Conservation (phyloP, 495 filamentous ascomycete genomes). For the Talaromyces borbonicus region DNA sequence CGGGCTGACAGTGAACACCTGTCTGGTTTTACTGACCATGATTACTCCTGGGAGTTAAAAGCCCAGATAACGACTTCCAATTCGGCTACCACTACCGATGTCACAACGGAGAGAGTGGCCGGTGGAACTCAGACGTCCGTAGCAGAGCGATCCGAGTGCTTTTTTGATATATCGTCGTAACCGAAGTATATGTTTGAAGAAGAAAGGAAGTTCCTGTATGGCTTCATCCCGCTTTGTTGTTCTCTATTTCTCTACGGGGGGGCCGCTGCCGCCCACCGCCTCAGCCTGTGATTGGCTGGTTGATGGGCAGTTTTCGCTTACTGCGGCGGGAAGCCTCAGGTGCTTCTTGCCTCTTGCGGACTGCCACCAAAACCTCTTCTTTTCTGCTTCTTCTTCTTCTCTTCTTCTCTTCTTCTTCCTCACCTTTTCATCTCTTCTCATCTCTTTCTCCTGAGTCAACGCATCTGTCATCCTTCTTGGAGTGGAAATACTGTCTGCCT, state of each 20-base stretch:
- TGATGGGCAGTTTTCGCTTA: conserved; percentile 6
- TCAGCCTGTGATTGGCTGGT: conserved; percentile 1
- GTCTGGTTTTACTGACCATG: conserved; percentile 13
- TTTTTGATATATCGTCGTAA: too few species aligned
- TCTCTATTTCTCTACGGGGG: conserved; percentile 20
- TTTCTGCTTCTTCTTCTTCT: not conserved
- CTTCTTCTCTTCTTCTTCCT: not conserved
- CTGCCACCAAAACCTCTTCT: not conserved
- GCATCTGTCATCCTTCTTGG: too few species aligned
- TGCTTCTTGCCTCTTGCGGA: conserved; percentile 2
- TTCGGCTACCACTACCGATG: too few species aligned
- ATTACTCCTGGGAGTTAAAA: conserved; percentile 14
- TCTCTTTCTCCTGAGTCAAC: too few species aligned
- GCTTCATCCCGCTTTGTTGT: conserved; percentile 25
- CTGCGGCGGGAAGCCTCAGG: not conserved
- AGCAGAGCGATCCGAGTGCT: too few species aligned
- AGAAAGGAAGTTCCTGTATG: too few species aligned
- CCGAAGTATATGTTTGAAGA: too few species aligned
- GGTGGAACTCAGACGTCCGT: too few species aligned
- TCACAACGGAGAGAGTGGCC: not conserved
- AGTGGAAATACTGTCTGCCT: too few species aligned
- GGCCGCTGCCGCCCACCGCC: not conserved
- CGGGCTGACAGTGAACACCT: conserved; percentile 12
- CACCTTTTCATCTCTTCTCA: conserved; percentile 8
- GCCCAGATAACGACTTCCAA: too few species aligned